A percentile compares a stretch with the other conserved stretches of the same genome.
Conservation (phyloP, 768 basidiomycete genomes). For the Lentinus brumalis region DNA sequence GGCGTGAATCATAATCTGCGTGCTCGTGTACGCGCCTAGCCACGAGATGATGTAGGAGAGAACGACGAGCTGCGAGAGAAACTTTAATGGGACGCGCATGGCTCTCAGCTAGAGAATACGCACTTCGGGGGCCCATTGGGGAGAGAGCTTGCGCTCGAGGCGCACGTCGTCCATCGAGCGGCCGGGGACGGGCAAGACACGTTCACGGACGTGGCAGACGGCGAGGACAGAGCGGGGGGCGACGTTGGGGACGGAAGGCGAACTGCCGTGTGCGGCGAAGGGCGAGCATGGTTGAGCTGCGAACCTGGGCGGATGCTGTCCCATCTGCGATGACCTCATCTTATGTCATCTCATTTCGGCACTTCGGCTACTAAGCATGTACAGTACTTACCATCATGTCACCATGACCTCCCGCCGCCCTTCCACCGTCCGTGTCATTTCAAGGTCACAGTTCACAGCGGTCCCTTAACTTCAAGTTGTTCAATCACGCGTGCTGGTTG, state of each 20-base stretch:
- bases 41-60: slow-evolving; percentile 33
- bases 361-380: too few species aligned
- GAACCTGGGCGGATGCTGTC: background rate
- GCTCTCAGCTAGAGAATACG: background rate
- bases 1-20: slow-evolving; percentile 33
- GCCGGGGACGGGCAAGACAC: background rate
- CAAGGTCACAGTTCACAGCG: too few species aligned
- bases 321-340: too few species aligned
- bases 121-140: slow-evolving; percentile 30
- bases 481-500: too few species aligned
- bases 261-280: background rate
- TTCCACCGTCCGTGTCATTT: too few species aligned
- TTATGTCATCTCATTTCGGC: too few species aligned
- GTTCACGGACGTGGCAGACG: slow-evolving; percentile 6
- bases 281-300: background rate
- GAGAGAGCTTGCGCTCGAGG: slow-evolving; percentile 27
- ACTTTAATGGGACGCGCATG: background rate
- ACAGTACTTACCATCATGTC: too few species aligned
- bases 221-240: background rate
- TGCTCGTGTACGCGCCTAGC: slow-evolving; percentile 34
- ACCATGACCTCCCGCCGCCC: too few species aligned
- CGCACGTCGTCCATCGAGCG: slow-evolving; percentile 15
- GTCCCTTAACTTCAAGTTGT: too few species aligned
- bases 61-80: slow-evolving; percentile 23
- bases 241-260: background rate